Percentiles rank a stretch among this genome's conserved stretches.
phyloP scores from a whole-genome alignment of 139 green algal genomes.

The Chlamydomonas schloesseri region DNA sequence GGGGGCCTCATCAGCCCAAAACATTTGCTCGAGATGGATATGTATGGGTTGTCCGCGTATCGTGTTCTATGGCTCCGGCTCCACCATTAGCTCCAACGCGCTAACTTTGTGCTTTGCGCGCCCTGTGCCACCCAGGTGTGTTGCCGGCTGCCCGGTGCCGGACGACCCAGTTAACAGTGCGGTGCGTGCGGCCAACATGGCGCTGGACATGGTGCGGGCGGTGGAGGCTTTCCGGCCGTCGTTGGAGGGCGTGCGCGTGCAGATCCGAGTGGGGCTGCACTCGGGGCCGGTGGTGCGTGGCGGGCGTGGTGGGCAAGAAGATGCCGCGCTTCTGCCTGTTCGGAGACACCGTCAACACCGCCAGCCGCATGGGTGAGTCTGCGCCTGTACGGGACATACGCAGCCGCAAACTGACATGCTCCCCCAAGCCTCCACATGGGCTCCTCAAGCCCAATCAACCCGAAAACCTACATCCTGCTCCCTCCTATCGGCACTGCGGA shows the following conservation, averaged over 20 bases:
- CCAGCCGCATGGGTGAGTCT: conserved; percentile 16
- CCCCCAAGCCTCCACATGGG: no score
- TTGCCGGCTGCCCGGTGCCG: conserved; percentile 23
- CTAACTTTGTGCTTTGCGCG: not conserved
- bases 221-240: not conserved
- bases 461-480: no score
- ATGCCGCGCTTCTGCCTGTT: conserved; percentile 44
- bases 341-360: conserved; percentile 38
- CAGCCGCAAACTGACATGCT: no score
- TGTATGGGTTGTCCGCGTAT: no score
- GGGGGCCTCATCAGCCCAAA: no score
- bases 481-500: no score
- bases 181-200: conserved; percentile 17
- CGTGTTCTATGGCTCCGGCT: no score
- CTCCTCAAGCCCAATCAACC: no score
- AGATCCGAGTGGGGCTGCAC: conserved; percentile 20
- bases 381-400: no score
- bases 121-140: conserved; percentile 1
- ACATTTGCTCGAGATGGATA: no score
- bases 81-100: no score
- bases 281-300: conserved; percentile 18
- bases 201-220: conserved; percentile 27
- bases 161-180: not conserved
- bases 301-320: conserved; percentile 15
- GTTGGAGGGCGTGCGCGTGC: not conserved